These are phyloP conservation scores for Sanghuangporus weigelae DNA, from an alignment of 1,284 basidiomycete genomes.

Conservation along the genomic window DNA sequence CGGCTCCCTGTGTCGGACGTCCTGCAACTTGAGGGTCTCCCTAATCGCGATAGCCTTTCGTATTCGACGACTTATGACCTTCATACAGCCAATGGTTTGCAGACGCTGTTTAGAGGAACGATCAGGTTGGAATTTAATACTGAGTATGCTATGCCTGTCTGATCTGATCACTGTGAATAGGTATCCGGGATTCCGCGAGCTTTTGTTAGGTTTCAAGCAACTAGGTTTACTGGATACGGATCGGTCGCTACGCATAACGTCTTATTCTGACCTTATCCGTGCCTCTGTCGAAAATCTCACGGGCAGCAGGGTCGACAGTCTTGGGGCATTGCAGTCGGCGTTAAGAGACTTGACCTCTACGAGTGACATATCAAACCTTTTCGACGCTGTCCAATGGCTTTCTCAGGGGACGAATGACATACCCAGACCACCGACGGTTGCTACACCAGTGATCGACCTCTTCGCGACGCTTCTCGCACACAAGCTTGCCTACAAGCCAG, in stretches of 20 bases:
- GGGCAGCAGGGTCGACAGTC: not conserved
- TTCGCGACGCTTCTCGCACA: constrained; percentile 74
- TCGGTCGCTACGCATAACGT: constrained; percentile 32
- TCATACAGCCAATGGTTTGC: constrained; percentile 40
- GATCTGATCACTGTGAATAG: constrained; percentile 32
- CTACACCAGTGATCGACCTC: constrained; percentile 66
- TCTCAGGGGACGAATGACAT: constrained; percentile 30
- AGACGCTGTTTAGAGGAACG: constrained; percentile 82
- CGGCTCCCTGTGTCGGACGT: constrained; percentile 63
- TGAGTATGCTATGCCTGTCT: not conserved
- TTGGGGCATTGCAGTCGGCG: constrained; percentile 33
- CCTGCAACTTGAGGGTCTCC: constrained; percentile 78
- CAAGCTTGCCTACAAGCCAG: constrained; percentile 66
- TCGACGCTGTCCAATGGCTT: constrained; percentile 58
- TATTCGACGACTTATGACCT: constrained; percentile 77
- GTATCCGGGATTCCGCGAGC: constrained; percentile 80
- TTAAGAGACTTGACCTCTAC: constrained; percentile 35
- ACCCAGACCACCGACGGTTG: constrained; percentile 41
- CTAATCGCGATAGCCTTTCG: constrained; percentile 82
- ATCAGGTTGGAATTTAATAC: constrained; percentile 47
- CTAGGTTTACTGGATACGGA: constrained; percentile 66
- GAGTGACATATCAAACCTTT: constrained; percentile 31
- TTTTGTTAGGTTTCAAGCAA: constrained; percentile 71
- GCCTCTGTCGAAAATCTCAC: constrained; percentile 7
- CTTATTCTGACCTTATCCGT: constrained; percentile 36